phyloP scores from a whole-genome alignment of 1,284 basidiomycete species.

The Wallemia hederae region DNA sequence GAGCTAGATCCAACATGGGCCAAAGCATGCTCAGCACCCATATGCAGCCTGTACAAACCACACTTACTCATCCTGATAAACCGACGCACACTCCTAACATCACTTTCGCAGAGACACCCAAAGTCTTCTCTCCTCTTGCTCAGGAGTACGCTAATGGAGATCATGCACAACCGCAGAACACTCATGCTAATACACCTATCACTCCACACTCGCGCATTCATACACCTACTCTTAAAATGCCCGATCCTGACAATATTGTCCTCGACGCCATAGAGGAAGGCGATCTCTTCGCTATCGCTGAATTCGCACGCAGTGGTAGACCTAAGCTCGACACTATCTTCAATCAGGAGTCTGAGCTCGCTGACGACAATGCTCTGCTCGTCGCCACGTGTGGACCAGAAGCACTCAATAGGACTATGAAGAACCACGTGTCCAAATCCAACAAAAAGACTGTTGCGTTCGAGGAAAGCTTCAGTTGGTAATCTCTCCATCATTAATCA shows the following conservation, averaged over 20 bases:
- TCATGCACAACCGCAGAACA: too few relatives aligned
- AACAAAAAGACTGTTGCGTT: neutral
- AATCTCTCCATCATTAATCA: neutral
- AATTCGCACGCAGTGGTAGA: neutral
- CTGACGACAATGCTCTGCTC: neutral
- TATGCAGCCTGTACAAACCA: neutral
- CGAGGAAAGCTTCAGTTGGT: constrained; percentile 1
- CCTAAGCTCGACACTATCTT: neutral
- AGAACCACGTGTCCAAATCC: neutral
- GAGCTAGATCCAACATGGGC: neutral
- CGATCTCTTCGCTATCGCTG: neutral
- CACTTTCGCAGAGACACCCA: neutral
- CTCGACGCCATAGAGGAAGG: neutral
- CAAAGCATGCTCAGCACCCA: neutral
- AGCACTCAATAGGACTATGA: neutral
- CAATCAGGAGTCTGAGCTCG: neutral
- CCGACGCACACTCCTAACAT: neutral
- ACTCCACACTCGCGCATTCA: neutral
- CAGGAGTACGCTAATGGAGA: neutral
- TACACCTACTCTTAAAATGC: neutral
- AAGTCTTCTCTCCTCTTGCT: too few relatives aligned
- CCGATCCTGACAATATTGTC: neutral
- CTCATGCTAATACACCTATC: too few relatives aligned
- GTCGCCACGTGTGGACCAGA: neutral
- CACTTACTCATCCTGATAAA: neutral